Evolutionary conservation across 805 yeast genomes (phyloP).

Genomic region (Schwanniomyces pseudopolymorphus): DNA sequence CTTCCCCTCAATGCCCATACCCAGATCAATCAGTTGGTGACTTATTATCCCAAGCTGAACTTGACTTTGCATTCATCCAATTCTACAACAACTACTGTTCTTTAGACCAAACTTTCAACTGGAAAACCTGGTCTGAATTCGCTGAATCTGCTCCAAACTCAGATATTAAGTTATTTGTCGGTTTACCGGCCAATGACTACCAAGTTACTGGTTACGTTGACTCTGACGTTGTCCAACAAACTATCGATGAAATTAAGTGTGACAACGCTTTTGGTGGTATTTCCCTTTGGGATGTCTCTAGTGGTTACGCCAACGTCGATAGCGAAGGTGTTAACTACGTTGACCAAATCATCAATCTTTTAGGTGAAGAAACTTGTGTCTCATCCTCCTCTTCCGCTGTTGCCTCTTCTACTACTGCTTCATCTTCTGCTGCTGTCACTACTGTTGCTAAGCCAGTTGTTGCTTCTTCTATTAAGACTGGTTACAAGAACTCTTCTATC

Average conservation of each 20-base stretch:
- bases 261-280: slow-evolving; percentile 36
- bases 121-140: slow-evolving; percentile 68
- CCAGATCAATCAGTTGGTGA: slow-evolving; percentile 58
- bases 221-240: slow-evolving; percentile 16
- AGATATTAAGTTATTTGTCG: slow-evolving; percentile 67
- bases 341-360: slow-evolving; percentile 37
- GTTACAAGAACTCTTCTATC: background rate
- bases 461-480: background rate
- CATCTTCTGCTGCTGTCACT: background rate
- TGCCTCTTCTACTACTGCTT: slow-evolving; percentile 2
- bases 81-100: slow-evolving; percentile 85
- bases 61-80: slow-evolving; percentile 83
- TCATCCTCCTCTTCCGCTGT: background rate
- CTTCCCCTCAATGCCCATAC: slow-evolving; percentile 90
- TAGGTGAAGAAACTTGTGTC: slow-evolving; percentile 1
- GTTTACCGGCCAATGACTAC: slow-evolving; percentile 57
- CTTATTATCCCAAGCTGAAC: slow-evolving; percentile 45
- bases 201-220: slow-evolving; percentile 45
- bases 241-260: slow-evolving; percentile 14
- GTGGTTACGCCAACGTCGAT: slow-evolving; percentile 18
- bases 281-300: slow-evolving; percentile 36
- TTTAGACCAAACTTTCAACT: slow-evolving; percentile 51
- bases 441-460: background rate
- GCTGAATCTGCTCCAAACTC: slow-evolving; percentile 62
- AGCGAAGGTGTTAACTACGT: slow-evolving; percentile 18